Conservation (phyloP, 2,329 filamentous ascomycete genomes). For the Pyrenochaeta sp. region DNA sequence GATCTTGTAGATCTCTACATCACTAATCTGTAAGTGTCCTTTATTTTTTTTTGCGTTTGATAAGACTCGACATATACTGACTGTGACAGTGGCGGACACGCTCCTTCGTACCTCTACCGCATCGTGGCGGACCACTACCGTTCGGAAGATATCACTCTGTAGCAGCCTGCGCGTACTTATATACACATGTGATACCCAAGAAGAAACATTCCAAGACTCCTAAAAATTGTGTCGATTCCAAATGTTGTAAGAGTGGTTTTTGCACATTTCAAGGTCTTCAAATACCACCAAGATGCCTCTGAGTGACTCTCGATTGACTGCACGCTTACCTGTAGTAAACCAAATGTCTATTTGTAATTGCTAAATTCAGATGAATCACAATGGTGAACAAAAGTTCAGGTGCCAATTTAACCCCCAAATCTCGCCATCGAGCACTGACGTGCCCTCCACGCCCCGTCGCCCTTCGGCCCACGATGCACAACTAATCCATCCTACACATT, state of each 20-base stretch:
- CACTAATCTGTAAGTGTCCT: slow-evolving; percentile 82
- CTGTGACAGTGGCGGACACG: slow-evolving; percentile 67
- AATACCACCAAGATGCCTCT: too few species aligned
- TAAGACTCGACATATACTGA: slow-evolving; percentile 12
- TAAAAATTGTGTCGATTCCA: too few species aligned
- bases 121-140: slow-evolving; percentile 81
- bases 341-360: too few species aligned
- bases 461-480: background rate
- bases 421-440: background rate
- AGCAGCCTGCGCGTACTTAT: slow-evolving; percentile 14
- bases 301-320: too few species aligned
- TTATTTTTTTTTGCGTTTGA: slow-evolving; percentile 19
- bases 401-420: background rate
- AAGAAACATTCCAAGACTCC: background rate
- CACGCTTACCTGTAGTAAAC: too few species aligned
- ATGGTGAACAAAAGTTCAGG: too few species aligned
- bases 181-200: slow-evolving; percentile 6
- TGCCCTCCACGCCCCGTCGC: background rate
- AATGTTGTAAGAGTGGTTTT: too few species aligned
- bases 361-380: too few species aligned
- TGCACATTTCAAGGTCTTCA: too few species aligned
- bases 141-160: slow-evolving; percentile 71
- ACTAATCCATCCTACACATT: background rate
- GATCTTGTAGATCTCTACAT: slow-evolving; percentile 83
- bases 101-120: slow-evolving; percentile 75